Percentiles rank a stretch among this genome's conserved stretches.
Conservation (phyloP, 2,329 filamentous ascomycete species). For the Penicillium nordicum region DNA sequence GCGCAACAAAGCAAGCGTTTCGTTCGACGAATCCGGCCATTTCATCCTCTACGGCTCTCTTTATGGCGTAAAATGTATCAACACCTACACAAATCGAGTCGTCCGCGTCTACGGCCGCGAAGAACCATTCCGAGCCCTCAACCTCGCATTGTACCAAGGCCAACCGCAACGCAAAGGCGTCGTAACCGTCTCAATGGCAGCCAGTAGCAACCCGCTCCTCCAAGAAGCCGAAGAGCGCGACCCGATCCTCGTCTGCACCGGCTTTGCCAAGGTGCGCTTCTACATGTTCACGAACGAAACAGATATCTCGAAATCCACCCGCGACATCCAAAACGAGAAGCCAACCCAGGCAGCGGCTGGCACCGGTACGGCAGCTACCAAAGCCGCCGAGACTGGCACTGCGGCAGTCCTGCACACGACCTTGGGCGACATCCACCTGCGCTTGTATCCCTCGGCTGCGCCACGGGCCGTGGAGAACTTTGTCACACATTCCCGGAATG, state of each 20-base stretch:
- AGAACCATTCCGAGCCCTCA: conserved; percentile 79
- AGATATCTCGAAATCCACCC: conserved; percentile 74
- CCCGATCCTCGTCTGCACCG: conserved; percentile 82
- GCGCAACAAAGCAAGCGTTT: conserved; percentile 72
- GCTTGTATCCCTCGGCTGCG: conserved; percentile 87
- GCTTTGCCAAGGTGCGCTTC: conserved; percentile 82
- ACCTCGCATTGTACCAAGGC: conserved; percentile 87
- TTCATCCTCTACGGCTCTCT: conserved; percentile 95
- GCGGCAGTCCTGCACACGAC: conserved; percentile 87
- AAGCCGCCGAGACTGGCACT: conserved; percentile 68
- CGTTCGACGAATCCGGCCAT: conserved; percentile 93
- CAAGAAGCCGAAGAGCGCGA: conserved; percentile 89
- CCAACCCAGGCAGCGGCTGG: conserved; percentile 61
- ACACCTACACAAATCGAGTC: conserved; percentile 89
- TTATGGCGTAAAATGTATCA: conserved; percentile 88
- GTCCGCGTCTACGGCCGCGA: conserved; percentile 88
- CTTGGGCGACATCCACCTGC: conserved; percentile 88
- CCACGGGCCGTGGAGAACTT: conserved; percentile 98
- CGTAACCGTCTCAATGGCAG: conserved; percentile 95
- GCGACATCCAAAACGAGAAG: conserved; percentile 94
- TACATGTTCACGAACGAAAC: conserved; percentile 97
- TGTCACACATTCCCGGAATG: conserved; percentile 80
- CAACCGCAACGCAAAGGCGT: conserved; percentile 91
- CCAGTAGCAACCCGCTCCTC: conserved; percentile 85
- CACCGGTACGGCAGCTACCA: conserved; percentile 51